A percentile compares a stretch with the other conserved stretches of the same genome.
Evolutionary conservation across 164 flowering plant species (phyloP).

Genomic region (Vitis rotundifolia): DNA sequence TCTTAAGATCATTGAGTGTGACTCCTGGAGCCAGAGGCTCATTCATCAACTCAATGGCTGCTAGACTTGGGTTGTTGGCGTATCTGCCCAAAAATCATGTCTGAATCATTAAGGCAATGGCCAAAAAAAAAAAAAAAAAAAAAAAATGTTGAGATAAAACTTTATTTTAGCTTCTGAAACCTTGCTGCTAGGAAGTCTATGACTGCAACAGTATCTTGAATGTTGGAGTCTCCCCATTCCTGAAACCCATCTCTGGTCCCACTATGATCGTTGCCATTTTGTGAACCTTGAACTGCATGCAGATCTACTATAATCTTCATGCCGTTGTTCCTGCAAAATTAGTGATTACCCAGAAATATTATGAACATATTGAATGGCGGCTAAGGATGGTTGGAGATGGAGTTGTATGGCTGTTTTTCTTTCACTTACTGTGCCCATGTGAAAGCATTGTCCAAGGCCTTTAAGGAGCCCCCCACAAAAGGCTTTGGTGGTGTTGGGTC

Average conservation of each 20-base stretch:
- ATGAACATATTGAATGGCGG: no score
- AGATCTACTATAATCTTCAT: conserved; percentile 28
- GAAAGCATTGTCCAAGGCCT: conserved; percentile 55
- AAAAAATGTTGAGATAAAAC: not conserved
- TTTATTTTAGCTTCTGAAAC: not conserved
- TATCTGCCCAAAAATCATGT: conserved; percentile 8
- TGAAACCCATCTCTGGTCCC: conserved; percentile 25
- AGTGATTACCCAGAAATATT: no score
- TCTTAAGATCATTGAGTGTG: conserved; percentile 6
- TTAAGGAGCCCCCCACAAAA: conserved; percentile 51
- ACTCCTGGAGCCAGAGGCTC: conserved; percentile 29
- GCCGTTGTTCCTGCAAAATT: conserved; percentile 28
- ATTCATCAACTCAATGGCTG: conserved; percentile 32
- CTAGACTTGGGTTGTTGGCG: conserved; percentile 14
- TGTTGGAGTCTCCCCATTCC: conserved; percentile 25
- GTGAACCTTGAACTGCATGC: conserved; percentile 25
- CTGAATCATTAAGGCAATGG: not conserved
- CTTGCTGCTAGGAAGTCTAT: conserved; percentile 27
- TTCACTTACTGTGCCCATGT: conserved; percentile 52
- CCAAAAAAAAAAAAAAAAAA: no score
- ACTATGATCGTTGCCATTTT: conserved; percentile 25
- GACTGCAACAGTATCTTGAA: conserved; percentile 15
- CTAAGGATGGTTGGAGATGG: no score
- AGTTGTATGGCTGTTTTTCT: no score
- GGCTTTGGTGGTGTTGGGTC: conserved; percentile 58